Evolutionary conservation across 306 rosid species (phyloP), one percentile per base, ranked within the genome.

Genomic region (Hylodesmum podocarpum): DNA sequence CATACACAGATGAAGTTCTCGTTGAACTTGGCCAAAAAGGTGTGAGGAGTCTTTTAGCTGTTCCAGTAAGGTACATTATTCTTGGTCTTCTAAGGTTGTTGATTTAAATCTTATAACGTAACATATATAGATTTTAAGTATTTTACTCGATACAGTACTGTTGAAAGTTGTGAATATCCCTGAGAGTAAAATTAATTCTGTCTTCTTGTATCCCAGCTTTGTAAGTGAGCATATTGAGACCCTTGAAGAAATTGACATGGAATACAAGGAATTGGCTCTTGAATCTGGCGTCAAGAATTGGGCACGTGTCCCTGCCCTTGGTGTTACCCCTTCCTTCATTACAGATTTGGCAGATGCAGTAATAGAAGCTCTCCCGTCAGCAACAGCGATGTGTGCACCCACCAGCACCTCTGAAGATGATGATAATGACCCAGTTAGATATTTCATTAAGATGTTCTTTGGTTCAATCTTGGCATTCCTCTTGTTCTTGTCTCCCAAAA

Each of bases 221-320:
- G 99, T 96, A 80, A 96, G 98, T 49, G 99, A 96, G 87, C 99
- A 96, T 85, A 96, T 96, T 43, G 99, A 96, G 80, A 96, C 99
- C 29, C 96, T 96, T 41, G 99, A 96, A 86, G 99, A 96, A 78
- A 96, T 96, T 66, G 99, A 96, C 79, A 89, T 96, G 96, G 99
- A 96, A 84, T 96, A 96, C 82, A 93, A 77, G 83, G 81, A 93
- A 29, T 78, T 96, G 87, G 99, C 99, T 36, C 91, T 91, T 15
- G 97, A 96, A 80, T 96, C 99, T 28, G 99, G 99, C 46, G 70
- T 96, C 69, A 77, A 89, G 88, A 93, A 88, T 77, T 96, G 99
- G 99, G 98, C 88, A 18, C 97, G 99, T 66, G 99, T 96, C 68
- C 99, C 99, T 22, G 98, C 99, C 16, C 98, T 96, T 18, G 93